Evolutionary conservation across 257 asterid species (phyloP), one percentile per base, ranked within the genome.

Genomic region (Verbena officinalis): DNA sequence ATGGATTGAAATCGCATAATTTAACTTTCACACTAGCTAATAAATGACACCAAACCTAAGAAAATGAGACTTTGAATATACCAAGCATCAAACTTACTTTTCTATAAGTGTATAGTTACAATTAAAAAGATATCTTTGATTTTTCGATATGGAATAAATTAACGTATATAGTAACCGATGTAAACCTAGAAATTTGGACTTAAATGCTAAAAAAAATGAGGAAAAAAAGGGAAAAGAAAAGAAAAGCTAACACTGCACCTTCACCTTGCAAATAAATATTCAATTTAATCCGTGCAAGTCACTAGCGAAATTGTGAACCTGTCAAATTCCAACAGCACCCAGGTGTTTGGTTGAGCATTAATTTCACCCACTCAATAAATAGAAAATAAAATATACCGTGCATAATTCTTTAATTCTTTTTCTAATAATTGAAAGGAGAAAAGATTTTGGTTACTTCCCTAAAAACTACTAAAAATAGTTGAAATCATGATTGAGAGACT

Each of bases 261-360:
- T 36, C 3, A 27, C 17, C 16, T 45, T 59, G 48, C 23, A 54
- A 33, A 36, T 36, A 70, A 44, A 50, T 75, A 69, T 14, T 50
- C 4, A 75, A 65, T 59, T 17, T 46, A 55, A 70, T 64, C 62
- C 61, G 71, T 74, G 79, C 79, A 74, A 74, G 75, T 31, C 46
- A 67, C 55, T 36, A n/a, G 45, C 63, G 49, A 36, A 62, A 45
- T 38, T 74, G 58, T 27, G 21, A 63, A 58, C 65, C 60, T 64
- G 60, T 75, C 73, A 31, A 70, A 34, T 70, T 69, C 60, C 59
- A 34, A 69, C 45, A 30, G 44, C 69, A 52, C 80, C n/a, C 73
- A 70, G 76, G 76, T 70, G 73, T 60, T 48, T 70, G 80, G 73
- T 40, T 75, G 34, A 15, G 16, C 69, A 64, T 75, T 64, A 52